Percentiles rank a stretch among this genome's conserved stretches.
Conservation (phyloP, 2,329 filamentous ascomycete genomes). For the Cordyceps tenuipes region DNA sequence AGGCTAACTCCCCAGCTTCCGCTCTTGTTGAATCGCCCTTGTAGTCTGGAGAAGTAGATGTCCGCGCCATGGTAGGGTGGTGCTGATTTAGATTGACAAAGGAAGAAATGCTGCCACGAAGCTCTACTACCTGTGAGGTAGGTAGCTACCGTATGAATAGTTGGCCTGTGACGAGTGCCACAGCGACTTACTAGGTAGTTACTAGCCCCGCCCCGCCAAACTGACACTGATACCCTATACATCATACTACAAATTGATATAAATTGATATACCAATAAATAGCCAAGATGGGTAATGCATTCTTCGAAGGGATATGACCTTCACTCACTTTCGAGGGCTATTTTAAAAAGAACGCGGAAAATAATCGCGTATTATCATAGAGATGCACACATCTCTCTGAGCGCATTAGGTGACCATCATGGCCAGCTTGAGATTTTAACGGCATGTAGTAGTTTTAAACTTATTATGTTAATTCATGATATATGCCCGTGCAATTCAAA, state of each 20-base stretch:
- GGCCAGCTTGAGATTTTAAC: not conserved
- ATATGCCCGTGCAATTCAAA: not conserved
- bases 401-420: too few relatives aligned
- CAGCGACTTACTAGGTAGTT: not conserved
- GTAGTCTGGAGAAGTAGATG: not conserved
- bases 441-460: not conserved
- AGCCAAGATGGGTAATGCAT: too few relatives aligned
- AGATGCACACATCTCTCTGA: too few relatives aligned
- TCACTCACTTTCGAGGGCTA: too few relatives aligned
- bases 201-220: not conserved
- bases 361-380: too few relatives aligned
- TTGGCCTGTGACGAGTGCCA: conserved; percentile 7
- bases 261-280: not conserved
- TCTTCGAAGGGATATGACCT: too few relatives aligned
- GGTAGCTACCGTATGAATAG: too few relatives aligned
- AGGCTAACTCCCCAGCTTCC: conserved; percentile 44
- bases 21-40: conserved; percentile 16
- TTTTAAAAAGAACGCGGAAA: too few relatives aligned
- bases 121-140: not conserved
- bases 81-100: not conserved
- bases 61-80: conserved; percentile 8
- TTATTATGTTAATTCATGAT: not conserved
- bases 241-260: not conserved
- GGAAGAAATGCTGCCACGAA: not conserved
- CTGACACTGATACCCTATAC: not conserved